phyloP scores from a whole-genome alignment of 345 rosid genomes.

The Erysimum cheiranthoides region DNA sequence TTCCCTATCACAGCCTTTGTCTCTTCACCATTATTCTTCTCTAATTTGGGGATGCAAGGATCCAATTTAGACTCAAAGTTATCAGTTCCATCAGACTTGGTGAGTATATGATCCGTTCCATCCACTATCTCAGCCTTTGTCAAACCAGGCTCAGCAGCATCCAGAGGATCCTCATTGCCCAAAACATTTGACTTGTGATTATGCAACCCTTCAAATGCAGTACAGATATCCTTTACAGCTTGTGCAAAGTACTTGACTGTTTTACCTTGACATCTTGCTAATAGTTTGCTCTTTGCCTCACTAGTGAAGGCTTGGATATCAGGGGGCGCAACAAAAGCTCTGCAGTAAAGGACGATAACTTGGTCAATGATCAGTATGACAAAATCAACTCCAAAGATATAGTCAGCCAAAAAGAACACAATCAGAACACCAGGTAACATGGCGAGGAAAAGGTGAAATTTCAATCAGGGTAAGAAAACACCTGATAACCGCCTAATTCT shows the following conservation, averaged over 20 bases:
- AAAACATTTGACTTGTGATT: conserved; percentile 54
- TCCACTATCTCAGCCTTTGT: conserved; percentile 48
- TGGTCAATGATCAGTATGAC: conserved; percentile 6
- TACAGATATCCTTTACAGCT: conserved; percentile 85
- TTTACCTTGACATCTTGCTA: conserved; percentile 75
- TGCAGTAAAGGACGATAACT: conserved; percentile 47
- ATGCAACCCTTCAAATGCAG: conserved; percentile 73
- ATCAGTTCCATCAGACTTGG: conserved; percentile 45
- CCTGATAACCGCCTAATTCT: conserved; percentile 21
- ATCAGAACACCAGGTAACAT: conserved; percentile 28
- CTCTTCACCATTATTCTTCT: conserved; percentile 55
- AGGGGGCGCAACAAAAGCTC: conserved; percentile 87
- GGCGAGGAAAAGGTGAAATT: neutral
- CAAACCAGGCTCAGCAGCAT: conserved; percentile 55
- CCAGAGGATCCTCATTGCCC: conserved; percentile 54
- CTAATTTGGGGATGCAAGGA: conserved; percentile 43
- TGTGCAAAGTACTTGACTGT: conserved; percentile 69
- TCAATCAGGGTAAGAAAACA: conserved; percentile 16
- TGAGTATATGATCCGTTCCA: conserved; percentile 44
- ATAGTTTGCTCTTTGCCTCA: conserved; percentile 79
- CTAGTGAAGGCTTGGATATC: conserved; percentile 87
- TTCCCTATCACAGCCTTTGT: conserved; percentile 50
- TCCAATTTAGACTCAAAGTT: conserved; percentile 52
- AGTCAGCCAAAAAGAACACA: conserved; percentile 10
- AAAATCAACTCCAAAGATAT: conserved; percentile 26